Conservation (phyloP, 495 filamentous ascomycete genomes). For the Xylaria palmicola region DNA sequence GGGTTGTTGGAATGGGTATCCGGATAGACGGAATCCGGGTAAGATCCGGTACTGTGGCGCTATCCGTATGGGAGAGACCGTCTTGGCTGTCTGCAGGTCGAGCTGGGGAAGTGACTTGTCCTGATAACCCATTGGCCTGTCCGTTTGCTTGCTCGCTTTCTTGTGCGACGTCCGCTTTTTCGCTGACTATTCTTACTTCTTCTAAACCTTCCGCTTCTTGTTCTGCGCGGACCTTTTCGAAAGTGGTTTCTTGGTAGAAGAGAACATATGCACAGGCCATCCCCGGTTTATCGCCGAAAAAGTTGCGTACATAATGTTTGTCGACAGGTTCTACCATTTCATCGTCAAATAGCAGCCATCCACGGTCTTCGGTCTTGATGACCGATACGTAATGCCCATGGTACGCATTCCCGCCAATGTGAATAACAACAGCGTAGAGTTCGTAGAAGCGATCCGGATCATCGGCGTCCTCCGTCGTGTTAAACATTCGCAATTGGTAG, state of each 20-base stretch:
- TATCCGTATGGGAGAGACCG: conserved; percentile 53
- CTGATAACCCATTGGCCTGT: conserved; percentile 32
- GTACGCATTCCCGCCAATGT: conserved; percentile 97
- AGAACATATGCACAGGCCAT: conserved; percentile 94
- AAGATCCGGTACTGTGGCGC: conserved; percentile 57
- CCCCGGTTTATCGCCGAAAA: conserved; percentile 90
- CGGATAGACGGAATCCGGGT: conserved; percentile 31
- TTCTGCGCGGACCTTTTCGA: conserved; percentile 77
- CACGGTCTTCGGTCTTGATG: conserved; percentile 94
- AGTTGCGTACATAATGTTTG: conserved; percentile 94
- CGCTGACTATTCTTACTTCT: conserved; percentile 55
- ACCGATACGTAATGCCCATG: conserved; percentile 97
- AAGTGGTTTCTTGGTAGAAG: conserved; percentile 95
- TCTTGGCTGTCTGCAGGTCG: conserved; percentile 50
- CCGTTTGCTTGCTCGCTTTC: conserved; percentile 44
- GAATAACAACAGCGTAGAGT: conserved; percentile 96
- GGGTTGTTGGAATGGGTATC: conserved; percentile 24
- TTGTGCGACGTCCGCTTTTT: conserved; percentile 54
- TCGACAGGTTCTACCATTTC: conserved; percentile 98
- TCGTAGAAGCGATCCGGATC: conserved; percentile 95
- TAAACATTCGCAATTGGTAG: conserved; percentile 93
- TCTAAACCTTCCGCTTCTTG: conserved; percentile 80
- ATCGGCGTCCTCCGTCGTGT: conserved; percentile 95
- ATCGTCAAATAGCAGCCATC: conserved; percentile 96
- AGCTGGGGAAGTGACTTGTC: conserved; percentile 39